Evolutionary conservation across 768 basidiomycete species (phyloP), one percentile per base, ranked within the genome.

Genomic region (Naganishia kalamii): DNA sequence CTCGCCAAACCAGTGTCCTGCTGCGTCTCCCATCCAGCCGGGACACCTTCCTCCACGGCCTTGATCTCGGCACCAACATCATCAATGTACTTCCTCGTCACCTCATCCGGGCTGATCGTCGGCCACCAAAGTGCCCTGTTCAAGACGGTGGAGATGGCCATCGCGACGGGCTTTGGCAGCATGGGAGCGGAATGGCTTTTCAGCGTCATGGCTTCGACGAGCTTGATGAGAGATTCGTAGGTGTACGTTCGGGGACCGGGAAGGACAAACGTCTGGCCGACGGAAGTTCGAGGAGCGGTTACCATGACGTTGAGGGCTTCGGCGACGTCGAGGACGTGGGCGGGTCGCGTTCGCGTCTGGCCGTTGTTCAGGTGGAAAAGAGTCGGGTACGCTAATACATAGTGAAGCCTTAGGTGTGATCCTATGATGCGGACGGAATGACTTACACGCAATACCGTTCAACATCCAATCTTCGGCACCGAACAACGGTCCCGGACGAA

Each of bases 391-490:
- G 85, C 92, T 93, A 65, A 3, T n/a, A n/a, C n/a, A n/a, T n/a
- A n/a, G n/a, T n/a, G n/a, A n/a, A n/a, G n/a, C n/a, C n/a, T n/a
- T n/a, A n/a, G n/a, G n/a, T n/a, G n/a, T n/a, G n/a, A n/a, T n/a
- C n/a, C n/a, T n/a, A n/a, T n/a, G n/a, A n/a, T n/a, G n/a, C n/a
- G n/a, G n/a, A n/a, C n/a, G n/a, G n/a, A n/a, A n/a, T n/a, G 64
- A 84, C 88, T 79, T 76, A 93, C 92, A 80, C 54, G 92, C 88
- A 79, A 96, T 88, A 76, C 89, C 92, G 77, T 88, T 93, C 75
- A 98, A 80, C 54, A 98, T 80, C 79, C 88, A 90, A 80, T 99
- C 96, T 79, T 99, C 96, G 73, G 87, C 85, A n/a, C 96, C 96
- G 77, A 82, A 99, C 85, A 97, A 86, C 33, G 84, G 74, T 11